A percentile compares a stretch with the other conserved stretches of the same genome.
phyloP scores from a whole-genome alignment of 768 basidiomycete genomes.

The Serpula lacrymans region DNA sequence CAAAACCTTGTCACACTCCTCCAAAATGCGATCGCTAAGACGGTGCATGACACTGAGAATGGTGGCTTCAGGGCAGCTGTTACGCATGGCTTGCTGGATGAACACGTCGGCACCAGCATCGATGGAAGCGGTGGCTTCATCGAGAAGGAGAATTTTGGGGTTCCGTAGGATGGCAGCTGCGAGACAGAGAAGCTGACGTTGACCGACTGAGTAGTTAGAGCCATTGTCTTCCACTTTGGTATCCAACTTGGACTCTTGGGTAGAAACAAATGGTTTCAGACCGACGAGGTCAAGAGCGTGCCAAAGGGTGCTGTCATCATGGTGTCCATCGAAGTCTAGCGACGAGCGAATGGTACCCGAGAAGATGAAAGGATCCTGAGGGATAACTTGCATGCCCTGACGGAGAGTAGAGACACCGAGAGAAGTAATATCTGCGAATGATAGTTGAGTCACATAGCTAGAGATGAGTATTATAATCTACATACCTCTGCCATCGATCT shows the following conservation, averaged over 20 bases:
- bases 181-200: conserved; percentile 79
- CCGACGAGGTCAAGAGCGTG: conserved; percentile 36
- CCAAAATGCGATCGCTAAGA: conserved; percentile 22
- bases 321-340: conserved; percentile 23
- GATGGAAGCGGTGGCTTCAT: conserved; percentile 54
- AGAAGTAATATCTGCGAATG: conserved; percentile 78
- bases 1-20: conserved; percentile 28
- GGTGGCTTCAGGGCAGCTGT: conserved; percentile 25
- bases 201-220: conserved; percentile 82
- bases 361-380: conserved; percentile 31
- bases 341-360: conserved; percentile 27
- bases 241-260: conserved; percentile 72
- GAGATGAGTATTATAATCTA: conserved; percentile 61
- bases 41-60: conserved; percentile 29
- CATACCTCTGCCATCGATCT: conserved; percentile 69
- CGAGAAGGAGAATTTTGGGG: conserved; percentile 26
- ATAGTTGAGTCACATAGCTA: conserved; percentile 67
- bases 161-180: conserved; percentile 28
- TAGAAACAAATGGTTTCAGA: conserved; percentile 68
- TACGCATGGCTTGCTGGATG: conserved; percentile 33
- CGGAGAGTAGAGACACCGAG: conserved; percentile 46
- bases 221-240: conserved; percentile 76
- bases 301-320: conserved; percentile 31
- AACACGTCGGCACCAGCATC: conserved; percentile 88
- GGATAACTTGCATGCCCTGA: conserved; percentile 26